Evolutionary conservation across 1,284 basidiomycete species (phyloP).

Genomic region (Marasmius tenuissimus): DNA sequence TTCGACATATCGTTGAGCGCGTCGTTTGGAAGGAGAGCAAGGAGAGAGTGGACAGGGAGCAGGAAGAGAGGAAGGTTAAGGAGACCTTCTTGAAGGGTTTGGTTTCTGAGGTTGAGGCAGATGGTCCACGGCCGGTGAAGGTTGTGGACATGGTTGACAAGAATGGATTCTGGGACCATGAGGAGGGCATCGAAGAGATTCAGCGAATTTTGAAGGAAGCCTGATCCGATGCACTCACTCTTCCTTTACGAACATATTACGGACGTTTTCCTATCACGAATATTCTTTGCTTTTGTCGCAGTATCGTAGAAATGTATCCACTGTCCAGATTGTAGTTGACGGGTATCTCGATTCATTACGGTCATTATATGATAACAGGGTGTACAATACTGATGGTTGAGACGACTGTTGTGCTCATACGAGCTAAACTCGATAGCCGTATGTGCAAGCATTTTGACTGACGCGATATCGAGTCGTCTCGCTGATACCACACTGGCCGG

Average conservation of each 20-base stretch:
- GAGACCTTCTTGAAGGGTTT: slow-evolving; percentile 55
- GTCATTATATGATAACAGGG: too few species aligned
- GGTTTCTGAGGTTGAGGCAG: slow-evolving; percentile 5
- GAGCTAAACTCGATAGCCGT: too few species aligned
- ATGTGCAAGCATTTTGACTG: too few species aligned
- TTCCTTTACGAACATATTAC: too few species aligned
- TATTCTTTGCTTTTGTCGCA: neutral
- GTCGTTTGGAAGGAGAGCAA: slow-evolving; percentile 72
- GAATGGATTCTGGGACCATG: slow-evolving; percentile 60
- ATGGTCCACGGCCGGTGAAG: slow-evolving; percentile 3
- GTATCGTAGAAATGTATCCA: too few species aligned
- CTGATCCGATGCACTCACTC: too few species aligned
- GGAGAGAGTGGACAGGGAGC: slow-evolving; percentile 60
- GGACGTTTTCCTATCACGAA: slow-evolving; percentile 1
- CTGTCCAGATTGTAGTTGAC: too few species aligned
- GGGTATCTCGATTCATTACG: too few species aligned
- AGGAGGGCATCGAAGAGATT: slow-evolving; percentile 70
- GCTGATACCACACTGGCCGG: too few species aligned
- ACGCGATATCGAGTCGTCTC: too few species aligned
- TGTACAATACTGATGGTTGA: too few species aligned
- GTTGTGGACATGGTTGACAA: slow-evolving; percentile 23
- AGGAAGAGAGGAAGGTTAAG: slow-evolving; percentile 63
- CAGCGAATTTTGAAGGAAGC: slow-evolving; percentile 60
- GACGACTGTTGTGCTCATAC: too few species aligned
- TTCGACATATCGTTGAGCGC: slow-evolving; percentile 72